A percentile compares a stretch with the other conserved stretches of the same genome.
Evolutionary conservation across 108 stramenopile genomes (phyloP).

Genomic region (Epithemia pelagica): DNA sequence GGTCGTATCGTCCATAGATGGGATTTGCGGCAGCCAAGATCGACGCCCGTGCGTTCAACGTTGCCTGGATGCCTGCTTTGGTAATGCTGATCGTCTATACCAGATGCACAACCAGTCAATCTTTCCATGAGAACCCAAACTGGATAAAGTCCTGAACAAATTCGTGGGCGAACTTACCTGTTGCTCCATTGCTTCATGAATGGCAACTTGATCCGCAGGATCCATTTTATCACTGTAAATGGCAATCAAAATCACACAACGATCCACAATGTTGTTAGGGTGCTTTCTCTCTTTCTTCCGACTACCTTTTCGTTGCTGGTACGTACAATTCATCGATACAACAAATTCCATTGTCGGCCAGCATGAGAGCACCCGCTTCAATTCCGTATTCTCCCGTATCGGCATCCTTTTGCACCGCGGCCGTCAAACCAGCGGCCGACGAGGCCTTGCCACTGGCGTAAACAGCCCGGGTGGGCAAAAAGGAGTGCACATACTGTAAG

Average conservation of each 20-base stretch:
- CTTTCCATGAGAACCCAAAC: no score
- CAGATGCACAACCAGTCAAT: no score
- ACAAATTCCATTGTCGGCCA: conserved; percentile 99
- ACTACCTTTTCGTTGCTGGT: no score
- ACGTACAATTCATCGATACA: conserved; percentile 90
- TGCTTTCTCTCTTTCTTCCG: no score
- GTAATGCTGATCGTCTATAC: conserved; percentile 94
- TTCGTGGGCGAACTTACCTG: conserved; percentile 54
- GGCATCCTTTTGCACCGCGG: conserved; percentile 90
- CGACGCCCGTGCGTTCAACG: conserved; percentile 95
- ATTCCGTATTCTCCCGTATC: conserved; percentile 98
- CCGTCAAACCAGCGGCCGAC: conserved; percentile 97
- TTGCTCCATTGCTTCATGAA: conserved; percentile 99
- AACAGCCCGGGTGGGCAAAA: conserved; percentile 87
- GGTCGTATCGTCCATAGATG: conserved; percentile 97
- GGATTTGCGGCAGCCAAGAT: conserved; percentile 99
- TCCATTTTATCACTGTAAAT: conserved; percentile 89
- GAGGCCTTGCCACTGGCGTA: conserved; percentile 98
- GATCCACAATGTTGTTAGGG: background rate
- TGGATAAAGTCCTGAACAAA: no score
- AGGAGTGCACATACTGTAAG: conserved; percentile 92
- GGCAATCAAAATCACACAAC: background rate
- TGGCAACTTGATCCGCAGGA: conserved; percentile 91
- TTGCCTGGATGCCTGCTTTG: conserved; percentile 99
- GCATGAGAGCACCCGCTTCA: conserved; percentile 98